These are phyloP conservation scores for Wickerhamiella slavikovae DNA, from an alignment of 805 yeast genomes.

Conservation along the genomic window DNA sequence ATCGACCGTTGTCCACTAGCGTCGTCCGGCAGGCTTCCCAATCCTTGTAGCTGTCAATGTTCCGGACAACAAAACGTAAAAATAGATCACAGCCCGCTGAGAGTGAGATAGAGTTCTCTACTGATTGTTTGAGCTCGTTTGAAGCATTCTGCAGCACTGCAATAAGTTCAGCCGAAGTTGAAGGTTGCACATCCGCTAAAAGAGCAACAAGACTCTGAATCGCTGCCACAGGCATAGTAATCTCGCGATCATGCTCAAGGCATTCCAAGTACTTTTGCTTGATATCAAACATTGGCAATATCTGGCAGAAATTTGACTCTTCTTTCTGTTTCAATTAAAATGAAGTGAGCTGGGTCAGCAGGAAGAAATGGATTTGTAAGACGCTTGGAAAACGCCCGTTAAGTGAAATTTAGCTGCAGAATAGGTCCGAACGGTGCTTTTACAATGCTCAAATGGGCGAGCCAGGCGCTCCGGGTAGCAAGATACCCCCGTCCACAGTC, in stretches of 20 bases:
- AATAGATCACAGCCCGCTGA: constrained; percentile 96
- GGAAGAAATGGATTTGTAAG: too few relatives aligned
- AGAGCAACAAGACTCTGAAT: constrained; percentile 83
- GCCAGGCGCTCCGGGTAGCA: too few relatives aligned
- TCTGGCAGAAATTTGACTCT: constrained; percentile 14
- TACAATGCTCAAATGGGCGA: too few relatives aligned
- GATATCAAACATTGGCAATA: constrained; percentile 78
- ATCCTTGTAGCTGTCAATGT: constrained; percentile 65
- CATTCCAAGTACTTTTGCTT: constrained; percentile 61
- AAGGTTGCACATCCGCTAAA: constrained; percentile 63
- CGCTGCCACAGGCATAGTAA: constrained; percentile 99
- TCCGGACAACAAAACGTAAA: constrained; percentile 78
- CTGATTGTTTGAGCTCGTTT: constrained; percentile 48
- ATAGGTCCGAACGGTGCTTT: too few relatives aligned
- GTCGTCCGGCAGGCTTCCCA: constrained; percentile 87
- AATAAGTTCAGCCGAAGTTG: constrained; percentile 84
- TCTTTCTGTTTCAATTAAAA: too few relatives aligned
- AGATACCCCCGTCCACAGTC: too few relatives aligned
- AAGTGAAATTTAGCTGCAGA: too few relatives aligned
- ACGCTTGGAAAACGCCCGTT: too few relatives aligned
- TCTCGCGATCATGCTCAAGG: constrained; percentile 76
- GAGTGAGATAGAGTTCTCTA: constrained; percentile 78
- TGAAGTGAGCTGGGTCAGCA: too few relatives aligned
- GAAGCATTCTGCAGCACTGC: constrained; percentile 62
- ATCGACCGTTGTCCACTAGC: constrained; percentile 79